Percentiles rank a stretch among this genome's conserved stretches.
Conservation (phyloP, 2,329 filamentous ascomycete genomes). For the Hypoxylon sp. region DNA sequence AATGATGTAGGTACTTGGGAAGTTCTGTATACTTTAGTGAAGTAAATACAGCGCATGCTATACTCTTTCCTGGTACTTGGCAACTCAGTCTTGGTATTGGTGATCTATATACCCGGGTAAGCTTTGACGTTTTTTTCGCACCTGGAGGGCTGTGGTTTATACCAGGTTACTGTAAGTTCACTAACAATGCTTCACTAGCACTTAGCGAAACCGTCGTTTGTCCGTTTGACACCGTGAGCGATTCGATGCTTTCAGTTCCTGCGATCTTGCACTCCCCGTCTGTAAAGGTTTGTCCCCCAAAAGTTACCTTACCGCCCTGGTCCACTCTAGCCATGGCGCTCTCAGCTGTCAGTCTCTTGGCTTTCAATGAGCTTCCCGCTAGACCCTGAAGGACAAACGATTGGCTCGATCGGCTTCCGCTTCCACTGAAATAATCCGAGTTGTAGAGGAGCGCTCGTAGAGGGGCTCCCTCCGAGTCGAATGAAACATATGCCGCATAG, state of each 20-base stretch:
- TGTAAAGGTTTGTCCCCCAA: slow-evolving; percentile 57
- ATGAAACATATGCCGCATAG: slow-evolving; percentile 58
- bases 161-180: slow-evolving; percentile 52
- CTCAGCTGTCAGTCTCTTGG: slow-evolving; percentile 56
- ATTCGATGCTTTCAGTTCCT: slow-evolving; percentile 53
- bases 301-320: slow-evolving; percentile 52
- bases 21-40: no score
- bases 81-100: no score
- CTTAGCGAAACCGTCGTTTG: slow-evolving; percentile 52
- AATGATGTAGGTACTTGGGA: no score
- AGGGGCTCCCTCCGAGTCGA: slow-evolving; percentile 48
- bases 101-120: no score
- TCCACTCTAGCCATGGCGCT: slow-evolving; percentile 56
- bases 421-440: slow-evolving; percentile 53
- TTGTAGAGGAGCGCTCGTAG: slow-evolving; percentile 55
- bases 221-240: slow-evolving; percentile 46
- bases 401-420: slow-evolving; percentile 48
- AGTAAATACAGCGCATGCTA: no score
- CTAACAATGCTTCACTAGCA: slow-evolving; percentile 58
- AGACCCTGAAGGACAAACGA: slow-evolving; percentile 55
- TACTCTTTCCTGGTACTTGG: no score
- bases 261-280: slow-evolving; percentile 55
- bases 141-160: no score
- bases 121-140: no score
- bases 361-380: slow-evolving; percentile 45